Base-by-base conservation (phyloP, 2,329 filamentous ascomycete species). In the Epichloe scottii region DNA sequence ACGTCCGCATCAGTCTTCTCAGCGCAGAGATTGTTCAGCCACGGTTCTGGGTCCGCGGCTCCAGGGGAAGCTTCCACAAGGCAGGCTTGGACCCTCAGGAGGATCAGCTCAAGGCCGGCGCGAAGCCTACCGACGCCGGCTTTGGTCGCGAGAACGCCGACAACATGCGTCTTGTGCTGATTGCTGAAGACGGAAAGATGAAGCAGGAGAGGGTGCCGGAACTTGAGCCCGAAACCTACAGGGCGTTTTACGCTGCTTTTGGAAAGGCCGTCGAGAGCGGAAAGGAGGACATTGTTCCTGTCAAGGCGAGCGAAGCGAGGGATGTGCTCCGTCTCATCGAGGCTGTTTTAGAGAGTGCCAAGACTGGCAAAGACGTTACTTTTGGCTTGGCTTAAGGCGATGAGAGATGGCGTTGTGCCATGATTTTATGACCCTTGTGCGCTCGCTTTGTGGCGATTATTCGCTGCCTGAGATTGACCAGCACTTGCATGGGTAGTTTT, bases 21-120 rank as follows among this genome's bases (percentile, higher is more conserved):
- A 86, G 81, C 62, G 78, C 79, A 3, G 86, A 90, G 66, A 71
- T 71, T 23, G 71, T 78, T 54, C 87, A 91, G 70, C 71, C 85
- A 53, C 72, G 87, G 39, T 91, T 83, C 72, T 90, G 87, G 86
- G 73, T 90, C 10, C 74, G 86, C 26, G 87, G 87, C 21, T 79
- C 79, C 17, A 81, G 83, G 66, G 87, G 85, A 1, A 85, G 78
- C 61, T 91, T 84, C 67, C 84, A 79, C 70, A 91, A 90, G 73
- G 68, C 71, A 39, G 72, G 76, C 50, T 72, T 91, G 2, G 87
- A 93, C 63, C 71, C 80, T 1, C 87, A 91, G 66, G 87, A 93
- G 68, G 79, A 82, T 51, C 84, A 89, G 64, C 74, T 90, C 49
- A 78, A 78, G 63, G 72, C 69, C 2, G 86, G 86, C 8, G 66